Conservation (phyloP, 2,329 filamentous ascomycete species). For the Aspergillus texensis region DNA sequence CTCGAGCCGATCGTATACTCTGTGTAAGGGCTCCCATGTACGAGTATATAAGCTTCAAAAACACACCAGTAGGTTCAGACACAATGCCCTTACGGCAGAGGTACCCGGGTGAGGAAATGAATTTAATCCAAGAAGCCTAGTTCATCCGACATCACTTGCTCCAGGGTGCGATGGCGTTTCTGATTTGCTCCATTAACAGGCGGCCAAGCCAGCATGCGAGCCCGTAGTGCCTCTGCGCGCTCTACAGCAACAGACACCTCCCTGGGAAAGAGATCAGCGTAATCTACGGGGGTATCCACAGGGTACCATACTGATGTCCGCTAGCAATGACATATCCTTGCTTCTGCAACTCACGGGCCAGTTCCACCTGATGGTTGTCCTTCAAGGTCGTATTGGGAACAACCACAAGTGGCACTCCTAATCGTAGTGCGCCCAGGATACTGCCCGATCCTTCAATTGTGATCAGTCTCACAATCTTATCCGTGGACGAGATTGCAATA, state of each 20-base stretch:
- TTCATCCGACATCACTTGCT: constrained; percentile 59
- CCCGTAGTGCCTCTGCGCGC: constrained; percentile 52
- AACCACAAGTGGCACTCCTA: constrained; percentile 77
- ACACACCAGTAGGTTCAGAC: background rate
- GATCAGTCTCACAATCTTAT: constrained; percentile 5
- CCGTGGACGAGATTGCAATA: constrained; percentile 23
- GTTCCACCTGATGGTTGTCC: constrained; percentile 87
- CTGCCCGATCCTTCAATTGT: constrained; percentile 74
- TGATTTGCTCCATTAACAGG: constrained; percentile 50
- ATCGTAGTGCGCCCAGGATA: constrained; percentile 78
- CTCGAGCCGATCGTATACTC: background rate
- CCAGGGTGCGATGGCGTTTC: constrained; percentile 47
- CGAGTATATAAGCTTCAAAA: background rate
- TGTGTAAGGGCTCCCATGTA: background rate
- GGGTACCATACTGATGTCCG: constrained; percentile 59
- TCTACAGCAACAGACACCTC: constrained; percentile 51
- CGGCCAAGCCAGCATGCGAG: constrained; percentile 52
- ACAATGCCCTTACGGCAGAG: background rate
- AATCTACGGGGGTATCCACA: constrained; percentile 1
- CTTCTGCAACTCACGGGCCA: constrained; percentile 73
- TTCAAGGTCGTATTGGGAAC: constrained; percentile 82
- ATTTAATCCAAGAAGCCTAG: constrained; percentile 58
- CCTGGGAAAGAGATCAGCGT: constrained; percentile 35
- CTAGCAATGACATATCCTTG: constrained; percentile 79
- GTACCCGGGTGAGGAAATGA: background rate